These are phyloP conservation scores for Microsporum audouinii DNA, from an alignment of 2,329 filamentous ascomycete genomes.

Conservation along the genomic window DNA sequence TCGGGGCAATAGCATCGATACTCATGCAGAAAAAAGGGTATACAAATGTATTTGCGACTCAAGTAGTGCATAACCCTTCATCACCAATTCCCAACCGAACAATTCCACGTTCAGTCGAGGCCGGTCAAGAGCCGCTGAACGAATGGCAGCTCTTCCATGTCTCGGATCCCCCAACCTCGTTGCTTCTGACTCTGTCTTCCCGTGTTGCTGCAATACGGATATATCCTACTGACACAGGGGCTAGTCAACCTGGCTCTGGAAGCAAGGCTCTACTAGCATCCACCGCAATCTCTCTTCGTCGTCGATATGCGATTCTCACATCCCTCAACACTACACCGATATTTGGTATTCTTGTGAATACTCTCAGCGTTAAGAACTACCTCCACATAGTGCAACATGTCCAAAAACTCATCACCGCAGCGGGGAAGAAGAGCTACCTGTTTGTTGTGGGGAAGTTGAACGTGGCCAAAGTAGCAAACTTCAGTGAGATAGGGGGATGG, in stretches of 20 bases:
- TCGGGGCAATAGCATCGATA: constrained; percentile 45
- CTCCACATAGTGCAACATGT: constrained; percentile 66
- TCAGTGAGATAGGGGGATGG: constrained; percentile 90
- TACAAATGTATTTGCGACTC: constrained; percentile 53
- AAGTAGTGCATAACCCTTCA: constrained; percentile 64
- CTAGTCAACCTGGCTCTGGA: constrained; percentile 16
- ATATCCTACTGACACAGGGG: constrained; percentile 46
- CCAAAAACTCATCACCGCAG: constrained; percentile 57
- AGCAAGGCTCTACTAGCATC: constrained; percentile 38
- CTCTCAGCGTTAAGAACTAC: constrained; percentile 83
- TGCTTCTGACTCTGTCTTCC: constrained; percentile 77
- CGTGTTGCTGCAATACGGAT: constrained; percentile 70
- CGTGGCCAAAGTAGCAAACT: constrained; percentile 90
- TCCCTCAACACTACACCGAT: constrained; percentile 68
- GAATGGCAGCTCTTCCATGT: constrained; percentile 76
- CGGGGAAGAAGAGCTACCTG: constrained; percentile 90
- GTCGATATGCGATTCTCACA: constrained; percentile 79
- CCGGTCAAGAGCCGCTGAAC: constrained; percentile 42
- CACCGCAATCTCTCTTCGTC: constrained; percentile 54
- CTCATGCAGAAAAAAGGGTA: constrained; percentile 56
- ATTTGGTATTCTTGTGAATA: constrained; percentile 93
- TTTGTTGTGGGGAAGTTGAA: constrained; percentile 96
- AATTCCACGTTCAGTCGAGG: constrained; percentile 43
- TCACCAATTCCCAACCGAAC: constrained; percentile 76
- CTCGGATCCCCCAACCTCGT: constrained; percentile 63